Percentiles rank a stretch among this genome's conserved stretches.
Evolutionary conservation across 2,329 filamentous ascomycete species (phyloP).

Genomic region (Coniella lustricola): DNA sequence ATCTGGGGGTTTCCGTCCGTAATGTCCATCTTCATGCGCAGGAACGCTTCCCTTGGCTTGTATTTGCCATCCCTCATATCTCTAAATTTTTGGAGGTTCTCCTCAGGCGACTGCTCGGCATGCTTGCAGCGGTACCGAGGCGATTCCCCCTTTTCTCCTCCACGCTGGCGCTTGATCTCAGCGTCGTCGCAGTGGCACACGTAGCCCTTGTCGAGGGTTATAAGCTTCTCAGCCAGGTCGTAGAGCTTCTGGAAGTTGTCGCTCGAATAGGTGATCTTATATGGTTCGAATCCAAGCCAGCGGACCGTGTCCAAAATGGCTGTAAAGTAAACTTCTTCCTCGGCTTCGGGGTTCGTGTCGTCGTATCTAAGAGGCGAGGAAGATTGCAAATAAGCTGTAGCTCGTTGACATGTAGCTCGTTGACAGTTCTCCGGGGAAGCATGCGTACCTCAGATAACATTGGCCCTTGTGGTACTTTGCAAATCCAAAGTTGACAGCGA

Average conservation of each 20-base stretch:
- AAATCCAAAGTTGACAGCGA: conserved; percentile 94
- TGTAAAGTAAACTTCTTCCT: conserved; percentile 82
- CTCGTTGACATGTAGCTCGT: background rate
- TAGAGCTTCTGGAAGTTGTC: conserved; percentile 89
- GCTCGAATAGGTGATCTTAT: conserved; percentile 75
- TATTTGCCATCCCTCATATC: conserved; percentile 92
- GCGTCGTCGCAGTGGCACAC: conserved; percentile 82
- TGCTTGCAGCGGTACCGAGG: conserved; percentile 76
- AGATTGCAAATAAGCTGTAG: conserved; percentile 40
- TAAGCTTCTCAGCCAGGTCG: conserved; percentile 79
- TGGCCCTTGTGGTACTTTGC: conserved; percentile 75
- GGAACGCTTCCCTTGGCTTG: conserved; percentile 70
- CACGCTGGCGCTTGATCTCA: conserved; percentile 81
- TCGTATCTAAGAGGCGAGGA: conserved; percentile 59
- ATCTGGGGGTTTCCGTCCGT: conserved; percentile 82
- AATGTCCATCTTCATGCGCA: conserved; percentile 91
- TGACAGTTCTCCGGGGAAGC: background rate
- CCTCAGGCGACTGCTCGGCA: conserved; percentile 65
- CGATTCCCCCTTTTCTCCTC: conserved; percentile 62
- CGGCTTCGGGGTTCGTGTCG: conserved; percentile 90
- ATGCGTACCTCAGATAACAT: conserved; percentile 13
- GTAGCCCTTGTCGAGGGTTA: conserved; percentile 64
- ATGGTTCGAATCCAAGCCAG: conserved; percentile 80
- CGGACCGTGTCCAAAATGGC: conserved; percentile 82
- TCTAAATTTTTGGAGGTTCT: conserved; percentile 75